Conservation (phyloP, 1,284 basidiomycete species). For the Rhodotorula sp. region DNA sequence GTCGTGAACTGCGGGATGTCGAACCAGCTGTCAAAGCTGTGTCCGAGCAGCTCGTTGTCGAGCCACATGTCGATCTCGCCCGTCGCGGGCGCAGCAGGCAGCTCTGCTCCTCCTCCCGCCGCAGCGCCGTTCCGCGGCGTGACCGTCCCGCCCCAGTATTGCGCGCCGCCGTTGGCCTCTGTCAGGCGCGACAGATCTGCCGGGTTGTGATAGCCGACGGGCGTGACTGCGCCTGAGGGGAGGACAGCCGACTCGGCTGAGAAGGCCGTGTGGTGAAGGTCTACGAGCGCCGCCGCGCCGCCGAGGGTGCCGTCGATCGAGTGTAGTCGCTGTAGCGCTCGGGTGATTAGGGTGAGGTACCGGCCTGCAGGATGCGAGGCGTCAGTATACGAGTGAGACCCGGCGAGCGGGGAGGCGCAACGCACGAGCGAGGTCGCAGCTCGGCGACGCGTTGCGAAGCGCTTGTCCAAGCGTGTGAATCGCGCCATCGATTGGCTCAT, state of each 20-base stretch:
- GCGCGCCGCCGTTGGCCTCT: neutral
- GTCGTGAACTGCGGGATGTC: neutral
- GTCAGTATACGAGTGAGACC: neutral
- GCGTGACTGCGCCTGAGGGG: conserved; percentile 9
- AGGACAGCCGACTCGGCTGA: conserved; percentile 5
- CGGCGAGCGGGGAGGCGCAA: too few relatives aligned
- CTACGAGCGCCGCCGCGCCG: conserved; percentile 14
- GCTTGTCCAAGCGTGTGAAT: neutral
- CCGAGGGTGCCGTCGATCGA: conserved; percentile 7
- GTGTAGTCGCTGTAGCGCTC: neutral
- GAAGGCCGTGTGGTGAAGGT: conserved; percentile 19
- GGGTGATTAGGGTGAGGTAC: neutral
- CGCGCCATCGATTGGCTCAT: conserved; percentile 5
- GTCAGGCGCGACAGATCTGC: neutral
- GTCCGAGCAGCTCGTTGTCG: neutral
- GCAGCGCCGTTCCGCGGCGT: neutral
- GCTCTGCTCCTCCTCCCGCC: neutral
- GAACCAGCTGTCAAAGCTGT: neutral
- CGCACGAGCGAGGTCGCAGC: conserved; percentile 9
- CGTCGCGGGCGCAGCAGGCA: neutral
- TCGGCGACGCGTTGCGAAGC: neutral
- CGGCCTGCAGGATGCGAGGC: neutral
- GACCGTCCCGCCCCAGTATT: too few relatives aligned
- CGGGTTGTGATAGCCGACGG: neutral
- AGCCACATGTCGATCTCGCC: neutral